These are phyloP conservation scores for Mucor irregularis DNA, from an alignment of 371 early-diverging fungal genomes.

Conservation along the genomic window DNA sequence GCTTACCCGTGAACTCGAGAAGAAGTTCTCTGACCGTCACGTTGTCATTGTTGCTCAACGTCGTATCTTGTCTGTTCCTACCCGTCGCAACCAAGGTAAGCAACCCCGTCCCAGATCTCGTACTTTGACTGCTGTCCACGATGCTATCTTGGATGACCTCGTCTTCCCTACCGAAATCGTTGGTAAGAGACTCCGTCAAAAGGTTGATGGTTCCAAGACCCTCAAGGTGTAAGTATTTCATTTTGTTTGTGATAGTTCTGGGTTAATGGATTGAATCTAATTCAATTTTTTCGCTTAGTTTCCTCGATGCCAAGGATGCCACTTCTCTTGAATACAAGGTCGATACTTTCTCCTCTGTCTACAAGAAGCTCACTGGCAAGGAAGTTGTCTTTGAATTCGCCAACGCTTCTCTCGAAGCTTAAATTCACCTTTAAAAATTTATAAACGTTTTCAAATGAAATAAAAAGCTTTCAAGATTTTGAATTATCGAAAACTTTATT, in stretches of 20 bases:
- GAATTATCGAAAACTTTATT: too few relatives aligned
- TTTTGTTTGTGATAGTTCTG: too few relatives aligned
- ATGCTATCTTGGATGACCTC: slow-evolving; percentile 94
- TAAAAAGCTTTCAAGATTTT: too few relatives aligned
- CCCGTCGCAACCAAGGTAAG: slow-evolving; percentile 83
- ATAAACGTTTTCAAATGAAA: too few relatives aligned
- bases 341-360: slow-evolving; percentile 94
- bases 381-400: slow-evolving; percentile 96
- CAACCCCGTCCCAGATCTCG: slow-evolving; percentile 95
- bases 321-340: slow-evolving; percentile 97
- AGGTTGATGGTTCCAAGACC: slow-evolving; percentile 91
- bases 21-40: slow-evolving; percentile 99
- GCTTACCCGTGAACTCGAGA: slow-evolving; percentile 97
- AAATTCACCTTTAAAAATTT: too few relatives aligned
- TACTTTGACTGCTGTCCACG: slow-evolving; percentile 96
- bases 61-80: slow-evolving; percentile 92
- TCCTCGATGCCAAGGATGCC: slow-evolving; percentile 96
- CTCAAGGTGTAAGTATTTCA: too few relatives aligned
- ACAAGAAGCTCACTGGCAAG: slow-evolving; percentile 97
- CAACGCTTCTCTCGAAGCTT: too few relatives aligned
- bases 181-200: slow-evolving; percentile 96
- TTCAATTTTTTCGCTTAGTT: too few relatives aligned
- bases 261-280: too few relatives aligned
- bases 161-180: slow-evolving; percentile 98
- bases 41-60: slow-evolving; percentile 95